These are phyloP conservation scores for Helicosporidium sp. DNA, from an alignment of 139 green algal species.

Conservation along the genomic window DNA sequence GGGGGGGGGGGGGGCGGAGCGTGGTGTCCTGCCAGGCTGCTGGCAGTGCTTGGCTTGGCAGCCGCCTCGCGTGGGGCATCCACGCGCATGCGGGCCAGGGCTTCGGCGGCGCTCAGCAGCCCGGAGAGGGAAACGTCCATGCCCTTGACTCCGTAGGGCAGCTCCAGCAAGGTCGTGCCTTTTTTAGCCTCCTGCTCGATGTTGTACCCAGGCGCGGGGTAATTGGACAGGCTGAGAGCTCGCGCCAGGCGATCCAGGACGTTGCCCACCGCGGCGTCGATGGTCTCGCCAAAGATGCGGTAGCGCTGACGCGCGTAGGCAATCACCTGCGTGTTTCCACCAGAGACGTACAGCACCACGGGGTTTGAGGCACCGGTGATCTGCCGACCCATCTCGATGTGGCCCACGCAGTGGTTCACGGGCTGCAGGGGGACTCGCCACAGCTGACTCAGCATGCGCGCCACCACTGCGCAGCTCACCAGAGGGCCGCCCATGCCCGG, in stretches of 20 bases:
- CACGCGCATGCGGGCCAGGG: constrained; percentile 5
- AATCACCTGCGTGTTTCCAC: constrained; percentile 86
- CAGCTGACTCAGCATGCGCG: constrained; percentile 51
- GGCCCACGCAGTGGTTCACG: constrained; percentile 78
- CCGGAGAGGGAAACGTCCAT: constrained; percentile 88
- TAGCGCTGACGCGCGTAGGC: constrained; percentile 64
- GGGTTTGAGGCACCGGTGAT: constrained; percentile 66
- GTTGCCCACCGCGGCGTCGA: constrained; percentile 85
- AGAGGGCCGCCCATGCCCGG: constrained; percentile 77
- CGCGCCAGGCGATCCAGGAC: constrained; percentile 73
- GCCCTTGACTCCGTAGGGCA: constrained; percentile 81
- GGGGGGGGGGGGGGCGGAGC: not conserved
- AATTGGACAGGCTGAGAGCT: constrained; percentile 49
- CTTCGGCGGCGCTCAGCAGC: constrained; percentile 52
- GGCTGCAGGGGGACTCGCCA: constrained; percentile 54
- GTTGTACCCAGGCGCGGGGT: constrained; percentile 72
- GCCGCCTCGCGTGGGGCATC: not conserved
- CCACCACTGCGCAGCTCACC: constrained; percentile 51
- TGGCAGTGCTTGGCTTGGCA: no score
- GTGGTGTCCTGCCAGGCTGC: not conserved
- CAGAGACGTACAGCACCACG: constrained; percentile 77
- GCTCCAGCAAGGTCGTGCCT: constrained; percentile 43
- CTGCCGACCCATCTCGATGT: constrained; percentile 82
- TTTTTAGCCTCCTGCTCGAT: constrained; percentile 85
- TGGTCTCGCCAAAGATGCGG: constrained; percentile 85